These are phyloP conservation scores for Pleurotus ostreatus DNA, from an alignment of 768 basidiomycete genomes.

Conservation along the genomic window DNA sequence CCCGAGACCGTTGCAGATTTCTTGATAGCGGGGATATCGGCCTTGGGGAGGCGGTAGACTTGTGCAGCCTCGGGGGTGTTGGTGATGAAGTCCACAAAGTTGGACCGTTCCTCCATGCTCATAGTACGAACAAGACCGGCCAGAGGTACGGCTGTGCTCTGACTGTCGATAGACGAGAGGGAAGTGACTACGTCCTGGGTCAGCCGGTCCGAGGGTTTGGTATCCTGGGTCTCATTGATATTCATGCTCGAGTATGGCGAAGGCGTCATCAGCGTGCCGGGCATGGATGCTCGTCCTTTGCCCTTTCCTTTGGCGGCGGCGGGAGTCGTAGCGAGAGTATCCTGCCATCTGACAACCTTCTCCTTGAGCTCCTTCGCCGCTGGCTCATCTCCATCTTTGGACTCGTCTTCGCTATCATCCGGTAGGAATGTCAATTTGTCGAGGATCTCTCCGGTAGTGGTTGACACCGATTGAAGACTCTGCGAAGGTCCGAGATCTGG, in stretches of 20 bases:
- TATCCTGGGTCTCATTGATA: constrained; percentile 13
- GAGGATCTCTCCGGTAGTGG: constrained; percentile 43
- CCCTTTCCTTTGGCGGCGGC: constrained; percentile 17
- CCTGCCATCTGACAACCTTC: constrained; percentile 35
- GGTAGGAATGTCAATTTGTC: constrained; percentile 18
- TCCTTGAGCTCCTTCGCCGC: constrained; percentile 21
- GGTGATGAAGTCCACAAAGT: constrained; percentile 44
- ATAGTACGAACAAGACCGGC: constrained; percentile 42
- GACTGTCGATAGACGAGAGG: constrained; percentile 10
- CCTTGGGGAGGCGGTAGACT: constrained; percentile 43
- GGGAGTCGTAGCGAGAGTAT: constrained; percentile 16
- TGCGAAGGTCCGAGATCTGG: constrained; percentile 25
- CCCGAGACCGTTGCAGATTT: constrained; percentile 37
- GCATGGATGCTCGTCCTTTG: constrained; percentile 41
- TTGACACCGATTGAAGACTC: constrained; percentile 48
- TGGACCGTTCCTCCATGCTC: constrained; percentile 48
- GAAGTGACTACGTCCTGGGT: constrained; percentile 12
- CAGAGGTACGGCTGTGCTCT: constrained; percentile 9
- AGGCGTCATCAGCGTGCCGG: constrained; percentile 50
- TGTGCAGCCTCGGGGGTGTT: constrained; percentile 38
- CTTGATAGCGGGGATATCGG: constrained; percentile 37
- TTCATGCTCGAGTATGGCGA: constrained; percentile 37
- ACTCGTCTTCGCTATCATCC: constrained; percentile 37
- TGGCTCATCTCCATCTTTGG: constrained; percentile 20
- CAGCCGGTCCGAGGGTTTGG: constrained; percentile 17